These are phyloP conservation scores for Fusarium napiforme DNA, from an alignment of 2,329 filamentous ascomycete species.

Conservation along the genomic window DNA sequence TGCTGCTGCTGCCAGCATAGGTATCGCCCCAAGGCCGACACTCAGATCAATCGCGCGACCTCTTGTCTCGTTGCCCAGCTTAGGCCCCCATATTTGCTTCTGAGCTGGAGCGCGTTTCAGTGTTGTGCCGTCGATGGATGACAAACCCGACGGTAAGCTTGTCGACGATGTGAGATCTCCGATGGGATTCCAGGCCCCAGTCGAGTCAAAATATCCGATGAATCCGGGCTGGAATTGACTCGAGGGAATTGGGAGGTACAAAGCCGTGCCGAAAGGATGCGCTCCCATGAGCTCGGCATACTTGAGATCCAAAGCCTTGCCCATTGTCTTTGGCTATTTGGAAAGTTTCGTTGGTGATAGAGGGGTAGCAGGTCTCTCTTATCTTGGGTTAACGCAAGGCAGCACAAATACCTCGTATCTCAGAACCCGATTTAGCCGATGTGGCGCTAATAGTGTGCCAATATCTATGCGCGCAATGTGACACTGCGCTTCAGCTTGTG, in stretches of 20 bases:
- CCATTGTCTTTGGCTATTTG: not conserved
- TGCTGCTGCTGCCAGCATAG: not conserved
- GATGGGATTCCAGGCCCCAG: not conserved
- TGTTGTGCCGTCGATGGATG: accelerated
- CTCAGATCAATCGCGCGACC: not conserved
- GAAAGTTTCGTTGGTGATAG: not conserved
- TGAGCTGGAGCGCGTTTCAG: not conserved
- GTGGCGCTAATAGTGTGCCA: not conserved
- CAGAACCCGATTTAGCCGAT: not conserved
- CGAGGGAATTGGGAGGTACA: not conserved
- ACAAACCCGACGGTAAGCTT: not conserved
- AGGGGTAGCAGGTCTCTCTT: not conserved
- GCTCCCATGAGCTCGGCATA: not conserved
- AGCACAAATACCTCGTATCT: not conserved
- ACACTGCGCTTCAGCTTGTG: not conserved
- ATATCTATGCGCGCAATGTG: not conserved
- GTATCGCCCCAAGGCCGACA: not conserved
- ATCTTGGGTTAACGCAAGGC: not conserved
- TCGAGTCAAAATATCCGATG: not conserved
- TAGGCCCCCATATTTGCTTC: not conserved
- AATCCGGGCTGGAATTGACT: not conserved
- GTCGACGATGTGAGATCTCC: not conserved
- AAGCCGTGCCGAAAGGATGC: not conserved
- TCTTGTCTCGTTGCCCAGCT: not conserved
- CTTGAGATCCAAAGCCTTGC: not conserved